Evolutionary conservation across 129 eudicot species (phyloP), one percentile per base, ranked within the genome.

Genomic region (Glebionis coronaria): DNA sequence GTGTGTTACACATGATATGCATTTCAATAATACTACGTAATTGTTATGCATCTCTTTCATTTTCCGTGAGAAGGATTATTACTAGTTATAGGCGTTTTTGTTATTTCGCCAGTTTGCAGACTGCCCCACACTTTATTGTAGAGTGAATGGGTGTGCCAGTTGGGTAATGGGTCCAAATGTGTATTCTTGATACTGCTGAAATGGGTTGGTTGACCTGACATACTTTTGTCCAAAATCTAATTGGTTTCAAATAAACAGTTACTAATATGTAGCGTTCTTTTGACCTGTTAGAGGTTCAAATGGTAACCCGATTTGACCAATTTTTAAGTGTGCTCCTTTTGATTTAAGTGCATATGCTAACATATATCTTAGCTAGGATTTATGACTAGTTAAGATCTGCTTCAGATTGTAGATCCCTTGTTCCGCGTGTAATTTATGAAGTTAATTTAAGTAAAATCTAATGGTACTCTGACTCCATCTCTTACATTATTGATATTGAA

Each of bases 401-500:
- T 56, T 56, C 16, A 56, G 42, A 42, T 45, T 65, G 57, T 46
- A 27, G 52, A 23, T 21, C 70, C 15, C 25, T 56, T 23, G 15
- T 13, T 38, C 38, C 51, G 56, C 49, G 15, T 69, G 44, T 45
- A 12, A 15, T 60, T 27, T 47, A 27, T 31, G 7, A 35, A 3
- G 19, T 50, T 20, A 5, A 56, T 56, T 15, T 29, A 35, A 35
- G 42, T 35, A 35, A 35, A 35, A n/a, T 42, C 13, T 28, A 66
- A 51, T 29, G 11, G 3, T 68, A 12, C 61, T 23, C 40, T 23
- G 38, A 56, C 12, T 56, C 40, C 27, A 25, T 3, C 40, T 56
- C 18, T 23, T 56, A 20, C 12, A 9, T 23, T 23, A 5, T n/a
- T 25, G 9, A 20, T 6, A 23, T 9, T 25, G 35, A 44, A 23